Percentiles rank a stretch among this genome's conserved stretches.
Evolutionary conservation across 345 rosid species (phyloP).

Genomic region (Leavenworthia alabamica): DNA sequence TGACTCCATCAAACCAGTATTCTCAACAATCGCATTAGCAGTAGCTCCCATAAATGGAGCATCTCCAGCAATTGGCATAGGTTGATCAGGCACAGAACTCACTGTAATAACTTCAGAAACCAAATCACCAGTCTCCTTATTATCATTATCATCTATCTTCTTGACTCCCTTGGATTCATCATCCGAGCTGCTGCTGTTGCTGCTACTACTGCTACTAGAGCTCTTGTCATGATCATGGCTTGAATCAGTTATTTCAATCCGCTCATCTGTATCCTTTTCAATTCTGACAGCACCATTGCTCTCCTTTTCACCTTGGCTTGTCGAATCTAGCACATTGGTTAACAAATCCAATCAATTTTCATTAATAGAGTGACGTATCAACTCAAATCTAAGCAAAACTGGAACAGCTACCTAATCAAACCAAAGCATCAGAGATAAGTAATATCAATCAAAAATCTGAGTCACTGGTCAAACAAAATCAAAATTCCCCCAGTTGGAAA

Average conservation of each 20-base stretch:
- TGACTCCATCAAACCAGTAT: conserved; percentile 26
- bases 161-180: conserved; percentile 41
- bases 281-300: conserved; percentile 43
- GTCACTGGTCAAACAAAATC: conserved; percentile 2
- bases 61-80: conserved; percentile 28
- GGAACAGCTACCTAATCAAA: not conserved
- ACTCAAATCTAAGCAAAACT: conserved; percentile 5
- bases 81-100: conserved; percentile 28
- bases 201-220: conserved; percentile 38
- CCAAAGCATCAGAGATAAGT: not conserved
- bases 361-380: not conserved
- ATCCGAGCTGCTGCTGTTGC: conserved; percentile 47
- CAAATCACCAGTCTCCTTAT: conserved; percentile 15
- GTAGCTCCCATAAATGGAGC: conserved; percentile 28
- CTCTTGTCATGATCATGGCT: conserved; percentile 41
- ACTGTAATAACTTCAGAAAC: conserved; percentile 25
- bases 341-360: conserved; percentile 12
- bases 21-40: conserved; percentile 30
- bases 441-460: conserved; percentile 1
- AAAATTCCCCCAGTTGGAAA: not conserved
- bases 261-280: conserved; percentile 30
- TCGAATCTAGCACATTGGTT: conserved; percentile 41
- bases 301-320: conserved; percentile 55
- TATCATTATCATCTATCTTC: conserved; percentile 34
- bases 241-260: conserved; percentile 32